Base-by-base conservation (phyloP, 768 basidiomycete species). In the Naganishia friedmannii region DNA sequence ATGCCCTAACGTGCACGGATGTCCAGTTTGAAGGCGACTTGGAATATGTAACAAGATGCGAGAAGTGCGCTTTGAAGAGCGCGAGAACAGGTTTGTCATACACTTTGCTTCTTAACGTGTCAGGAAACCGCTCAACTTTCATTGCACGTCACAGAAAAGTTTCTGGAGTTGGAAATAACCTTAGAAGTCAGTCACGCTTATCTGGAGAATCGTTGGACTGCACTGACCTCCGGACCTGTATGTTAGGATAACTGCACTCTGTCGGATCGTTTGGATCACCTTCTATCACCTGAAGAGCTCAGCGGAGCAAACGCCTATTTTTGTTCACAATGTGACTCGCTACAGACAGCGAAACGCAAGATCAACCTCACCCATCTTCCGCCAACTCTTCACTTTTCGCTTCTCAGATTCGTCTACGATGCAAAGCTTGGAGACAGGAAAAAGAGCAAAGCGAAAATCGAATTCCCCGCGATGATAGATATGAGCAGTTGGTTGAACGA, bases 371-470 rank as follows among this genome's bases (percentile, higher is more conserved):
- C 84, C 29, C 78, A 84, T 65, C 85, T 96, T 6, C 95, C 95
- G 1, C 91, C 92, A 0, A 80, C 93, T 7, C 84, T 97, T 1
- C 92, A 98, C 80, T 89, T 98, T 75, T 93, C 93, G 26, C 82
- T 97, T 65, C 85, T 95, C 68, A 90, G 95, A n/a, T 98, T 98
- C 80, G 87, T 91, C 32, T 98, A 90, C 75, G 91, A 94, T 81
- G 74, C 88, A 39, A 82, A 86, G 28, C 87, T 88, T 0, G 86
- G 89, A 85, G 87, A 89, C 74, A 87, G 95, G 72, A 91, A 88
- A 81, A 98, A 98, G 82, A 89, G 88, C 66, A 93, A 93, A 79
- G 86, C 91, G 70, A 81, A 84, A 37, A 87, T 97, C 53, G 83
- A 85, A n/a, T 97, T 92, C 80, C 93, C 93, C 0, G 83, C 83